Percentiles rank a stretch among this genome's conserved stretches.
These are phyloP conservation scores for Podila horticola DNA, from an alignment of 192 early-diverging fungal species.

Conservation along the genomic window DNA sequence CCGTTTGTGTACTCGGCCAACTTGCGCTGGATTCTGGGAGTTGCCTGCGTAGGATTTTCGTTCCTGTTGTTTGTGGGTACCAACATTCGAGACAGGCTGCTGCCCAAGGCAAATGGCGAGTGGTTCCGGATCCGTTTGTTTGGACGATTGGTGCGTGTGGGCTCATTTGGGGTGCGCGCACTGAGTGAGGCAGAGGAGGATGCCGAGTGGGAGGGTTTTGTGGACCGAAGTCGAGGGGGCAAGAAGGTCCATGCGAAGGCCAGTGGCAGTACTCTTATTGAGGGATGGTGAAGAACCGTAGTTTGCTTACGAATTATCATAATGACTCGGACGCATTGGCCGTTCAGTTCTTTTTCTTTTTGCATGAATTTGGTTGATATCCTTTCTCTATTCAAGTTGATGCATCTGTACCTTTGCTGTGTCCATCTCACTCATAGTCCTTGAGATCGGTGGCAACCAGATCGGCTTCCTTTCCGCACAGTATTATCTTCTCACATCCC, in stretches of 20 bases:
- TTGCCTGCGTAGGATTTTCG: conserved; percentile 68
- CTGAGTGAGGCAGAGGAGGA: conserved; percentile 59
- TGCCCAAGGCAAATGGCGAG: conserved; percentile 72
- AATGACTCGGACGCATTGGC: too few relatives aligned
- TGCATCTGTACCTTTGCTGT: too few relatives aligned
- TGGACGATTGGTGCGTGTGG: conserved; percentile 59
- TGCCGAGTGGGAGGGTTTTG: conserved; percentile 59
- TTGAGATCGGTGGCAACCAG: too few relatives aligned
- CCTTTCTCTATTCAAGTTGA: too few relatives aligned
- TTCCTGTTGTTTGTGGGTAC: conserved; percentile 68
- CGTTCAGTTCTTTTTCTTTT: too few relatives aligned
- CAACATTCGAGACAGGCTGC: conserved; percentile 70
- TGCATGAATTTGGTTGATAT: too few relatives aligned
- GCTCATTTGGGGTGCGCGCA: conserved; percentile 24
- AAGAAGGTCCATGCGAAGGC: neutral
- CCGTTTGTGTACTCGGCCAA: conserved; percentile 67
- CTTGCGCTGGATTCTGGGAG: conserved; percentile 76
- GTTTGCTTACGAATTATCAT: too few relatives aligned
- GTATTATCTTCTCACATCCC: too few relatives aligned
- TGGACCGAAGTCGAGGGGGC: conserved; percentile 5
- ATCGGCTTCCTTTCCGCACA: too few relatives aligned
- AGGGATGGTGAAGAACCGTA: too few relatives aligned
- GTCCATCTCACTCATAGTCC: too few relatives aligned
- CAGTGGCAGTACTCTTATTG: too few relatives aligned
- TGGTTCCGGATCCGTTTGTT: conserved; percentile 63